Percentiles rank a stretch among this genome's conserved stretches.
Conservation (phyloP, 2,329 filamentous ascomycete species). For the Didymella pomorum region DNA sequence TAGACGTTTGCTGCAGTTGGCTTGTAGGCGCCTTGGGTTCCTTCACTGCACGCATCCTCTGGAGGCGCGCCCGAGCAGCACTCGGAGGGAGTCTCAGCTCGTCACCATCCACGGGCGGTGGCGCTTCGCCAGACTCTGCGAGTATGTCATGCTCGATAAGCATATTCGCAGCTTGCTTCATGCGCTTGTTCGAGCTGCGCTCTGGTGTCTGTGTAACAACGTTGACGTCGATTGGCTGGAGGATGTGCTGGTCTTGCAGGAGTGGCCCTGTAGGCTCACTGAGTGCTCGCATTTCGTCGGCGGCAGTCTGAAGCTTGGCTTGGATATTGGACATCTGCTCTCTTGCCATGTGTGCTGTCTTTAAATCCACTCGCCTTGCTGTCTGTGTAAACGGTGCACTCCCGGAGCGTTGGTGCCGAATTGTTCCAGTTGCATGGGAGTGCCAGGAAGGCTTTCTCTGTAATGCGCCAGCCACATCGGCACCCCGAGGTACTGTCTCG, state of each 20-base stretch:
- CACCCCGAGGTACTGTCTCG: conserved; percentile 39
- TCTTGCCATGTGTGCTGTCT: neutral
- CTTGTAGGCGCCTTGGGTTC: conserved; percentile 26
- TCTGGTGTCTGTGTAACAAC: conserved; percentile 24
- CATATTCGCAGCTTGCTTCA: conserved; percentile 21
- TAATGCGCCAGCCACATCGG: conserved; percentile 43
- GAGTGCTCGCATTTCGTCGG: conserved; percentile 29
- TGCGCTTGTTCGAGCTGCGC: conserved; percentile 32
- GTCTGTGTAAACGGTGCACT: conserved; percentile 38
- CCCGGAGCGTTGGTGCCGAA: conserved; percentile 40
- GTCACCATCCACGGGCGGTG: conserved; percentile 28
- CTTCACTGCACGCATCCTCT: conserved; percentile 27
- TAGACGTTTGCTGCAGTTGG: conserved; percentile 15
- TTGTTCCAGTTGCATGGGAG: conserved; percentile 20
- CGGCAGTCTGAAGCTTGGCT: neutral
- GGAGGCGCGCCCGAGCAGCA: conserved; percentile 36
- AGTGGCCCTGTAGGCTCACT: conserved; percentile 30
- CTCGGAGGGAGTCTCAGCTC: conserved; percentile 30
- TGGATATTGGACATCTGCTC: conserved; percentile 1
- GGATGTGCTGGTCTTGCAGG: conserved; percentile 13
- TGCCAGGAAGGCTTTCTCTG: conserved; percentile 19
- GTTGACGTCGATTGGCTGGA: conserved; percentile 41
- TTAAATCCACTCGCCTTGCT: conserved; percentile 26
- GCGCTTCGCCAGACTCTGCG: conserved; percentile 39
- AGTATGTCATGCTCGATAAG: conserved; percentile 28